A percentile compares a stretch with the other conserved stretches of the same genome.
phyloP scores from a whole-genome alignment of 1,284 basidiomycete species.

The Fomes fomentarius region DNA sequence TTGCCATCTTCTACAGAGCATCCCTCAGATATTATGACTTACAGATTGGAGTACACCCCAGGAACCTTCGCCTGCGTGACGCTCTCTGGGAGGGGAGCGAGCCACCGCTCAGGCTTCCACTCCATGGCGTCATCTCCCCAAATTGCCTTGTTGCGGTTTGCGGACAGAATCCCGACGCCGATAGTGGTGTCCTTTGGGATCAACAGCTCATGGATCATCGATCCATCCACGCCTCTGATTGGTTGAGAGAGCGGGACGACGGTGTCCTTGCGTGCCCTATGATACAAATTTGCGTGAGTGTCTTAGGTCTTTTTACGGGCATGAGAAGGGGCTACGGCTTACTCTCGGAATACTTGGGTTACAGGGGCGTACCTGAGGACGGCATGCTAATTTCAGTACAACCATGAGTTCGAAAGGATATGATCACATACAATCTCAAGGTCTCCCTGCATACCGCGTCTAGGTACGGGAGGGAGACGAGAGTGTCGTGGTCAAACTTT shows the following conservation, averaged over 20 bases:
- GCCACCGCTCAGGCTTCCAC: conserved; percentile 37
- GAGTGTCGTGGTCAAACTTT: conserved; percentile 31
- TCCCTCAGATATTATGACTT: neutral
- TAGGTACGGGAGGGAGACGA: conserved; percentile 34
- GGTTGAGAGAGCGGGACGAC: conserved; percentile 21
- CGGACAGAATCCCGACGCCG: conserved; percentile 14
- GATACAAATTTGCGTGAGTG: neutral
- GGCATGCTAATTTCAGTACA: too few relatives aligned
- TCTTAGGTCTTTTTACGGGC: too few relatives aligned
- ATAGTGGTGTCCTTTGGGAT: conserved; percentile 20
- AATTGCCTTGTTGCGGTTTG: conserved; percentile 29
- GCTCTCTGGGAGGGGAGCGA: conserved; percentile 18
- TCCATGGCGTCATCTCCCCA: conserved; percentile 34
- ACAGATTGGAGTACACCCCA: conserved; percentile 30
- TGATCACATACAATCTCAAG: conserved; percentile 26
- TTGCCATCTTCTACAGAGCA: too few relatives aligned
- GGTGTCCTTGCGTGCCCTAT: conserved; percentile 13
- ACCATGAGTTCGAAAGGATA: too few relatives aligned
- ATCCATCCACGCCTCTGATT: conserved; percentile 15
- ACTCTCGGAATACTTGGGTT: conserved; percentile 16
- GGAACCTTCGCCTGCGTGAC: conserved; percentile 23
- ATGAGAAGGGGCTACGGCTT: neutral
- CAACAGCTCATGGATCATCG: conserved; percentile 17
- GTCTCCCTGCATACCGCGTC: conserved; percentile 39
- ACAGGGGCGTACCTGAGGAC: conserved; percentile 10